These are phyloP conservation scores for Thielaviopsis cerberus DNA, from an alignment of 2,329 filamentous ascomycete species.

Conservation along the genomic window DNA sequence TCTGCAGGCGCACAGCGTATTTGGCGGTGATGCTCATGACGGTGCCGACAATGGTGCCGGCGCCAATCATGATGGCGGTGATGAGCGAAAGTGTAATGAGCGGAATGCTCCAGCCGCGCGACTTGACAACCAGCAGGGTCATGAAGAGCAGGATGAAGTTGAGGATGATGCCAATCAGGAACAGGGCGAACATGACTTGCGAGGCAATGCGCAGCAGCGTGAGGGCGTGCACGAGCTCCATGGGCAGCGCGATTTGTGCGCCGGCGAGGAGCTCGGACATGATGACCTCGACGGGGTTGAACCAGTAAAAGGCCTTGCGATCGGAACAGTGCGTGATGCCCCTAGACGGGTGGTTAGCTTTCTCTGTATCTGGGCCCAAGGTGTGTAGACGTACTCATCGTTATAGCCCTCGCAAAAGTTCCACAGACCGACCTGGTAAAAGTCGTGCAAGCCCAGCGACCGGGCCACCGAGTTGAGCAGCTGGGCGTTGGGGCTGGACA, in stretches of 20 bases:
- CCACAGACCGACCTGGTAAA: constrained; percentile 87
- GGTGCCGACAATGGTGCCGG: constrained; percentile 58
- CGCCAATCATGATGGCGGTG: constrained; percentile 46
- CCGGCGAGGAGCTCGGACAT: constrained; percentile 63
- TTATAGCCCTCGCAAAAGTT: constrained; percentile 77
- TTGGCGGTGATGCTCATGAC: constrained; percentile 70
- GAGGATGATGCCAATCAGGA: constrained; percentile 52
- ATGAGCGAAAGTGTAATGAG: constrained; percentile 51
- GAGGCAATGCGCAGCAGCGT: constrained; percentile 55
- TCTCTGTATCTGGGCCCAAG: not conserved
- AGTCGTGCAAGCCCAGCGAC: constrained; percentile 75
- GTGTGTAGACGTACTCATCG: constrained; percentile 28
- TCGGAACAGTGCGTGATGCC: constrained; percentile 60
- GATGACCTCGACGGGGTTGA: constrained; percentile 73
- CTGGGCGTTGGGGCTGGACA: constrained; percentile 48
- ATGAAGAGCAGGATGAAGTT: constrained; percentile 55
- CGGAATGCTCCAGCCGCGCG: constrained; percentile 44
- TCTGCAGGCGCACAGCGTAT: constrained; percentile 52
- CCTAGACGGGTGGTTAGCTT: constrained; percentile 18
- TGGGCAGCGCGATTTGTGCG: constrained; percentile 64
- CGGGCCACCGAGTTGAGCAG: constrained; percentile 78
- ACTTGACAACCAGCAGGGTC: constrained; percentile 34
- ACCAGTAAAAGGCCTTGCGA: constrained; percentile 62
- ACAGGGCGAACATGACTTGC: constrained; percentile 77
- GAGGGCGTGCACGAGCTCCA: constrained; percentile 54